These are phyloP conservation scores for Lolium rigidum DNA, from an alignment of 176 grass and related monocot species.

Conservation along the genomic window DNA sequence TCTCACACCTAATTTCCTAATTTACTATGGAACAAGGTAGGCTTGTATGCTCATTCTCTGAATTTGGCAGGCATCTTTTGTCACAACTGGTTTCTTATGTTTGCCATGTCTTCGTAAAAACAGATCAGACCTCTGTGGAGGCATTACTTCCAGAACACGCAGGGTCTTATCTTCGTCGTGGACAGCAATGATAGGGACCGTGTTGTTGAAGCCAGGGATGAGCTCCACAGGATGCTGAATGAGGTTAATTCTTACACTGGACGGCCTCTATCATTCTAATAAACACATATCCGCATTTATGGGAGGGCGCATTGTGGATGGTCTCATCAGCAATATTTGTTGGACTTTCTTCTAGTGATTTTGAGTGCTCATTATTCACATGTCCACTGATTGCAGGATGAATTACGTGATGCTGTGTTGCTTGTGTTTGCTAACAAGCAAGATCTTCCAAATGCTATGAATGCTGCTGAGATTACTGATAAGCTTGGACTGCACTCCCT, in stretches of 20 bases:
- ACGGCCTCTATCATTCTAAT: no score
- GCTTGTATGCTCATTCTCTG: neutral
- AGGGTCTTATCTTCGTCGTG: constrained; percentile 75
- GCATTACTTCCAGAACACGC: constrained; percentile 81
- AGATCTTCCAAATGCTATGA: constrained; percentile 84
- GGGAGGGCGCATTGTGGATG: neutral
- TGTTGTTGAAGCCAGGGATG: constrained; percentile 79
- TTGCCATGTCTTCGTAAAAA: constrained; percentile 4
- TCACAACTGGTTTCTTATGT: neutral
- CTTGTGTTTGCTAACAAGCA: constrained; percentile 82
- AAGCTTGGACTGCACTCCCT: constrained; percentile 76
- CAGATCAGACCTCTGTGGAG: constrained; percentile 79
- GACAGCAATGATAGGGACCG: constrained; percentile 79
- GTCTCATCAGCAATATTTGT: neutral
- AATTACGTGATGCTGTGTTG: constrained; percentile 69
- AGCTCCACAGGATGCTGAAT: constrained; percentile 75
- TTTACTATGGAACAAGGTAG: neutral
- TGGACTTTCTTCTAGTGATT: neutral
- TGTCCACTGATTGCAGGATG: constrained; percentile 51
- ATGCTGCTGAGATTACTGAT: constrained; percentile 73
- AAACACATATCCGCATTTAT: neutral
- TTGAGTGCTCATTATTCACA: neutral
- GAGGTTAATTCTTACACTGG: constrained; percentile 43
- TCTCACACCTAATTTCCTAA: neutral
- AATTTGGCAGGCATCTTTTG: neutral